These are phyloP conservation scores for Scedosporium minutisporum DNA, from an alignment of 2,329 filamentous ascomycete species.

Conservation along the genomic window DNA sequence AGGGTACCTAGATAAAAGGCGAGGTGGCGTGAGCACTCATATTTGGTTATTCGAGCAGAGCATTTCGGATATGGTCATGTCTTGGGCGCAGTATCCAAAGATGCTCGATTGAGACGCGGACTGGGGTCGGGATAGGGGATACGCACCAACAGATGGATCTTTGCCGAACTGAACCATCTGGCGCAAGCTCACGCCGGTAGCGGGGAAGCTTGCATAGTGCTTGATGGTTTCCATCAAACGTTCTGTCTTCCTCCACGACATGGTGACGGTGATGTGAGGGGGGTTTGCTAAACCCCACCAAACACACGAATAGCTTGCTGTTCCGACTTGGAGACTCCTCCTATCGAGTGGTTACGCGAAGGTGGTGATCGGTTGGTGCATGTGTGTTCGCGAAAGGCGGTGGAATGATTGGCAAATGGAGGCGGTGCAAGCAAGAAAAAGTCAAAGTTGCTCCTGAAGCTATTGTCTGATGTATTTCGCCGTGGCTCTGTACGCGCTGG, in stretches of 20 bases:
- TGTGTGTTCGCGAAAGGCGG: background rate
- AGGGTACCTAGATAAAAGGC: conserved; percentile 60
- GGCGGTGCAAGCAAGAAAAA: background rate
- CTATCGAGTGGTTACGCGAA: background rate
- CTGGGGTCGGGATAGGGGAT: conserved; percentile 2
- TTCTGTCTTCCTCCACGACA: conserved; percentile 91
- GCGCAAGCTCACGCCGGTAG: conserved; percentile 87
- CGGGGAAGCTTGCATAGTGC: conserved; percentile 94
- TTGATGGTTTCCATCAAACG: conserved; percentile 93
- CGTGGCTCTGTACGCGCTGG: too few species aligned
- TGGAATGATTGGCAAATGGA: background rate
- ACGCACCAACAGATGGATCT: conserved; percentile 75
- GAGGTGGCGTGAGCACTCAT: background rate
- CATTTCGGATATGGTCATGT: too few species aligned
- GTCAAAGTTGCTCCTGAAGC: background rate
- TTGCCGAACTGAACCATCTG: conserved; percentile 99
- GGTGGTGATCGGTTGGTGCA: background rate
- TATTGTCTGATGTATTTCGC: background rate
- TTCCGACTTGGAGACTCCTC: background rate
- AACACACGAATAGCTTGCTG: conserved; percentile 3
- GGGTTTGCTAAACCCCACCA: conserved; percentile 6
- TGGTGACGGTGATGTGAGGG: conserved; percentile 31
- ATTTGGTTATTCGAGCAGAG: background rate
- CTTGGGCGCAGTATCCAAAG: background rate
- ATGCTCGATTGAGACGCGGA: background rate